Evolutionary conservation across 306 rosid genomes (phyloP).

Genomic region (Pterocarpus macrocarpus): DNA sequence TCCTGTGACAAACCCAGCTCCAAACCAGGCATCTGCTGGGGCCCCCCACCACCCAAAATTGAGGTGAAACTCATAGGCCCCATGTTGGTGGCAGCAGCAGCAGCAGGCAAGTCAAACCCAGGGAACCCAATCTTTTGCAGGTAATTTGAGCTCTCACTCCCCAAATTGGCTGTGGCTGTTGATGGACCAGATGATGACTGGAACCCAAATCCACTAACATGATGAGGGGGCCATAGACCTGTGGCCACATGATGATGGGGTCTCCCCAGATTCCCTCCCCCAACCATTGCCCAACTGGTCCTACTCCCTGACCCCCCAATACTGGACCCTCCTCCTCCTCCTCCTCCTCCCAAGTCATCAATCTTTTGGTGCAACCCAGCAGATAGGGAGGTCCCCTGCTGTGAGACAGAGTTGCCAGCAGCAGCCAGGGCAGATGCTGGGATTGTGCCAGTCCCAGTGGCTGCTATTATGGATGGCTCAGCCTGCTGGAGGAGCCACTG

Average conservation of each 20-base stretch:
- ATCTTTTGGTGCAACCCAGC: conserved; percentile 74
- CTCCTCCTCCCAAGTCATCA: conserved; percentile 61
- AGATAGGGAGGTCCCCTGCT: conserved; percentile 70
- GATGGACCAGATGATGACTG: conserved; percentile 73
- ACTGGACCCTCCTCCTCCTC: conserved; percentile 54
- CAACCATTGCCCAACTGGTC: conserved; percentile 80
- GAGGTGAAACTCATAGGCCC: conserved; percentile 94
- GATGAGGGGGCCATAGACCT: conserved; percentile 70
- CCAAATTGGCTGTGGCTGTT: conserved; percentile 56
- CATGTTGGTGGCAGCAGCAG: conserved; percentile 63
- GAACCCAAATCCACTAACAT: conserved; percentile 74
- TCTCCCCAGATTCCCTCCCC: conserved; percentile 76
- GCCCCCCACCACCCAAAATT: conserved; percentile 74
- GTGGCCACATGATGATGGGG: conserved; percentile 70
- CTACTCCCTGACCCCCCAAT: conserved; percentile 65
- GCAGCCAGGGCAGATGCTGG: conserved; percentile 94
- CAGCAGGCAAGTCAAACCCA: conserved; percentile 77
- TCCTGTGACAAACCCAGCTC: conserved; percentile 94
- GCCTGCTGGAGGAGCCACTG: conserved; percentile 97
- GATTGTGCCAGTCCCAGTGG: conserved; percentile 90
- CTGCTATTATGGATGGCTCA: conserved; percentile 88
- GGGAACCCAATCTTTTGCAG: conserved; percentile 84
- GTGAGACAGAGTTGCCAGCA: conserved; percentile 69
- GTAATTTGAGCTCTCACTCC: conserved; percentile 71
- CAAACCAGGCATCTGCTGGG: conserved; percentile 83